Evolutionary conservation across 805 yeast genomes (phyloP), one percentile per base, ranked within the genome.

Genomic region (Millerozyma acaciae): DNA sequence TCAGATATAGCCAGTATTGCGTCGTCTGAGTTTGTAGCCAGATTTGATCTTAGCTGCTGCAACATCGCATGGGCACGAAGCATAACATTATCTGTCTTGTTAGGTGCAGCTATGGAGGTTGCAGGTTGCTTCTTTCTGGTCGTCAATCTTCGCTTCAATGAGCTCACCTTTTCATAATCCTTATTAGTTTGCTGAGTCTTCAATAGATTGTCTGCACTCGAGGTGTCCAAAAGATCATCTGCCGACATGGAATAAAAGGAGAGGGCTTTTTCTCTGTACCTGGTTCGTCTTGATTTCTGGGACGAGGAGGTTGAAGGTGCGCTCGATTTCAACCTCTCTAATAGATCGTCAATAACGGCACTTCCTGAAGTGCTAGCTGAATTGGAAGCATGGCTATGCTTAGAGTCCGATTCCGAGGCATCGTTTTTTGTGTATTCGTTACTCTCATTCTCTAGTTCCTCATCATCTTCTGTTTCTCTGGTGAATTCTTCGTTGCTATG

Each of bases 11-110:
- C n/a, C n/a, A n/a, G n/a, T n/a, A n/a, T n/a, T n/a, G n/a, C n/a
- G n/a, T n/a, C n/a, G n/a, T n/a, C n/a, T n/a, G n/a, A n/a, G n/a
- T n/a, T n/a, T n/a, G n/a, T n/a, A n/a, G n/a, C n/a, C n/a, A n/a
- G n/a, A n/a, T n/a, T n/a, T n/a, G n/a, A n/a, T n/a, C n/a, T 17
- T 4, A 66, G 49, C 33, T 60, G 59, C 26, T 51, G 53, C 26
- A 66, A 52, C 70, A 66, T 64, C 1, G 59, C 55, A 38, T 62
- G 68, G 0, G 71, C 68, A 32, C 73, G 41, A 13, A 61, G 44
- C 55, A 63, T 50, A 2, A 57, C 37, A 27, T 48, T 46, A 35
- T 64, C 68, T 4, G 45, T 36, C 27, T 44, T 47, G 9, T 31
- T 18, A 15, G 29, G 24, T 15, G 33, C 23, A 16, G 14, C 27